Base-by-base conservation (phyloP, 306 rosid genomes). In the Albizia julibrissin region DNA sequence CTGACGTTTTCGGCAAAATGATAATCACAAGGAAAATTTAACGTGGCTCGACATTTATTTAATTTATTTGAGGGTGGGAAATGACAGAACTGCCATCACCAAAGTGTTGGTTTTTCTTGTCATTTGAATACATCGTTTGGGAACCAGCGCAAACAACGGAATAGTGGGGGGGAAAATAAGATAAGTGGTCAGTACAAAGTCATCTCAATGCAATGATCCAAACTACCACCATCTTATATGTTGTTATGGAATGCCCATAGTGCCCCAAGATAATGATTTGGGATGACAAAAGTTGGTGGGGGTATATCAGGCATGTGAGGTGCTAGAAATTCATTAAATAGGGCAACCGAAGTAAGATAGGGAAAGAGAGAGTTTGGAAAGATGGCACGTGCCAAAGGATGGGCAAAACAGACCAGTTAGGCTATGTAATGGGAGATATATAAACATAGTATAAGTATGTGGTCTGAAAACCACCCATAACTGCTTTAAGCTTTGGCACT, bases 171-270 rank as follows among this genome's bases (percentile, higher is more conserved):
- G 26, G 90, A 78, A 86, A 87, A 82, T 89, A 79, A 90, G 93
- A 89, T 88, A 89, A 85, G 97, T 92, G 94, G 97, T 85, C 85
- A 88, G 91, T 85, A 85, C 87, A 84, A 81, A 87, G 94, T 90
- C 91, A 91, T 91, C 92, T 89, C 96, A 86, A 84, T 74, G 81
- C 96, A 86, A 84, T 74, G 81, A 89, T 85, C 92, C 80, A 91
- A 90, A 86, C 91, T 42, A 79, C 89, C 88, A 86, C 89, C 84
- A 82, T 78, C 86, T 71, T 72, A 74, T 72, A 74, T 67, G 11
- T 40, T 81, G 1, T 76, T 19, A 4, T 12, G 16, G 46, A 84
- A 85, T 87, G 89, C 84, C 96, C 34, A 72, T 26, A 73, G 49
- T 75, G 27, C 90, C 90, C 91, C 91, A 31, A 5, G 27, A 80